Conservation (phyloP, 805 yeast species). For the Priceomyces carsonii region DNA sequence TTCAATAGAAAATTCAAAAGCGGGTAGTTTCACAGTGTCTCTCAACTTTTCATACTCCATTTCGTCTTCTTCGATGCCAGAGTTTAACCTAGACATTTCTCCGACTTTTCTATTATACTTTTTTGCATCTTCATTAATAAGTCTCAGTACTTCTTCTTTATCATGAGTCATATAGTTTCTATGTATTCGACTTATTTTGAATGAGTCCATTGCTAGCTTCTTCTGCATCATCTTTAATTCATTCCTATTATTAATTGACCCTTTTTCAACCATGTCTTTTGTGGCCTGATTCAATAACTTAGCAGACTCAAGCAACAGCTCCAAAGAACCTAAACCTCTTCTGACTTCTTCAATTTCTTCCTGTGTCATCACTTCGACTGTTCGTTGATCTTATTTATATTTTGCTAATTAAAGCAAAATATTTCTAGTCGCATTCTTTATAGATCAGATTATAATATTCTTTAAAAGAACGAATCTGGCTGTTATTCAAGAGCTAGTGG, state of each 20-base stretch:
- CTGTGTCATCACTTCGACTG: constrained; percentile 1
- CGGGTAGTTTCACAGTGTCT: constrained; percentile 25
- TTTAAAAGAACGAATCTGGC: too few species aligned
- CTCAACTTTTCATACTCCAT: constrained; percentile 24
- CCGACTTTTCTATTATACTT: constrained; percentile 33
- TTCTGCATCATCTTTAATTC: constrained; percentile 13
- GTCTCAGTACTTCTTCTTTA: constrained; percentile 13
- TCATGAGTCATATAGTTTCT: constrained; percentile 32
- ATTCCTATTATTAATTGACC: constrained; percentile 4
- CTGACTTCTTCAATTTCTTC: constrained; percentile 2
- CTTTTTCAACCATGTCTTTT: constrained; percentile 5
- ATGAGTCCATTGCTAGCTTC: constrained; percentile 34
- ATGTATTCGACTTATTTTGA: constrained; percentile 31
- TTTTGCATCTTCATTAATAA: constrained; percentile 22
- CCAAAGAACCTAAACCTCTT: constrained; percentile 5
- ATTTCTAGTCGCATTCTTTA: too few species aligned
- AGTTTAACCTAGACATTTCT: constrained; percentile 27
- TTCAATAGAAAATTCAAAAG: constrained; percentile 25
- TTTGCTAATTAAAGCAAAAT: too few species aligned
- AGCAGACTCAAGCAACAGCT: constrained; percentile 14
- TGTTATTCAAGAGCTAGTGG: too few species aligned
- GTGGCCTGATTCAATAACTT: constrained; percentile 9
- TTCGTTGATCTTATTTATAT: too few species aligned
- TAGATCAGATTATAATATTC: too few species aligned
- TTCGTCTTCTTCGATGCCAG: constrained; percentile 20